These are phyloP conservation scores for Colletotrichum sublineola DNA, from an alignment of 2,329 filamentous ascomycete genomes.

Conservation along the genomic window DNA sequence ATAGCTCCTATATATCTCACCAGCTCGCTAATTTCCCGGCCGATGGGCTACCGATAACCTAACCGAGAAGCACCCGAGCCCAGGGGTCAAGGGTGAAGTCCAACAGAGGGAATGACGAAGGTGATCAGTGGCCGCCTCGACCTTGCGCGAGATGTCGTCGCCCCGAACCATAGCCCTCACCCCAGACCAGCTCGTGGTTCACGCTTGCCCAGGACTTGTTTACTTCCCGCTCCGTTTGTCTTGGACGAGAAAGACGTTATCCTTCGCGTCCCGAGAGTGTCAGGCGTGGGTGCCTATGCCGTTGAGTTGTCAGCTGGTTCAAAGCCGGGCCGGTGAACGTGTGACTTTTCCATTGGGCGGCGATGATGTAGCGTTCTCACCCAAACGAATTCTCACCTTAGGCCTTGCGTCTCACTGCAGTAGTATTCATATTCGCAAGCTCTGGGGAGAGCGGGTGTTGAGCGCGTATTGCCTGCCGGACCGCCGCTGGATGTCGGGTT, in stretches of 20 bases:
- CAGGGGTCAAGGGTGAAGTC: neutral
- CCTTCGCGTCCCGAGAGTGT: neutral
- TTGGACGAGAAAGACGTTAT: neutral
- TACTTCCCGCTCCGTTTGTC: neutral
- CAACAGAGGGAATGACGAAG: constrained; percentile 10
- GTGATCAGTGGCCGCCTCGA: neutral
- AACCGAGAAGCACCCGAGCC: neutral
- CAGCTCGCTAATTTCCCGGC: neutral
- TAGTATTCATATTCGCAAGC: neutral
- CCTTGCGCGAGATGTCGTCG: no score
- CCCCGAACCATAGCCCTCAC: neutral
- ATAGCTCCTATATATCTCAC: neutral
- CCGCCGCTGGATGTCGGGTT: neutral
- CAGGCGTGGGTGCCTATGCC: neutral
- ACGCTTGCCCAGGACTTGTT: neutral
- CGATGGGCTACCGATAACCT: no score
- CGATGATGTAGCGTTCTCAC: constrained; percentile 6
- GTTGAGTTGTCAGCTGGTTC: constrained; percentile 1
- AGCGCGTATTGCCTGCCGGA: constrained; percentile 6
- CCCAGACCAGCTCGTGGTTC: neutral
- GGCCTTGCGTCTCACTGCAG: neutral
- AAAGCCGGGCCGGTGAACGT: constrained; percentile 5
- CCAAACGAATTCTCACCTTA: constrained; percentile 1
- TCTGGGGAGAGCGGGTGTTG: neutral
- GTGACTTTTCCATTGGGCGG: constrained; percentile 26